Base-by-base conservation (phyloP, 257 asterid species). In the Capsicum pubescens region DNA sequence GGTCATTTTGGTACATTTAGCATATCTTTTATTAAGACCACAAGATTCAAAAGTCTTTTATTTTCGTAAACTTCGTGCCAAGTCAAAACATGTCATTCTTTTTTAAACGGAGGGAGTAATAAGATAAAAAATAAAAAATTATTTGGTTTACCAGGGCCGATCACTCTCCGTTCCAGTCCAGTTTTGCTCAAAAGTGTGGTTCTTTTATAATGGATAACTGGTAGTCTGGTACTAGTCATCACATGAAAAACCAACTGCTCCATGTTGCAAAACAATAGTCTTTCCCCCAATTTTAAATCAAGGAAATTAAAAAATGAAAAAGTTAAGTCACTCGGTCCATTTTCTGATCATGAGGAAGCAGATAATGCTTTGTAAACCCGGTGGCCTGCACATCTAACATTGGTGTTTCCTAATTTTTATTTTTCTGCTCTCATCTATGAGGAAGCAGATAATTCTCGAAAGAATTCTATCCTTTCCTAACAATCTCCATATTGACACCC, bases 221-320 rank as follows among this genome's bases (percentile, higher is more conserved):
- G 21, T 52, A 76, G 19, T 76, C 46, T 13, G 8, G 61, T 52
- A 52, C 44, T 76, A 56, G 81, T 52, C 21, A 21, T 76, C 63
- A 26, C 63, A 26, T 76, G 63, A 76, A 52, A 74, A 77, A n/a
- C 50, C 50, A 77, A 77, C 64, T 54, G 59, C 64, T 77, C 26
- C 56, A 44, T 71, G 58, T 17, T 54, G 64, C 50, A 26, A 77
- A 50, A 52, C 61, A 16, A 52, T 52, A 54, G 48, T 21, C 39
- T 26, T n/a, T 26, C 21, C 21, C 8, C 6, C 82, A 54, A 64
- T 54, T 77, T 36, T 54, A 77, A 21, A 71, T 71, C 58, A 46
- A 71, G 79, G 79, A 46, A 71, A 44, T 71, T 17, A 54, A 54
- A 15, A 19, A 54, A 21, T 17, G n/a, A 77, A 74, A 77, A 64